Evolutionary conservation across 139 green algal genomes (phyloP).

Genomic region (Chlamydomonas sp.): DNA sequence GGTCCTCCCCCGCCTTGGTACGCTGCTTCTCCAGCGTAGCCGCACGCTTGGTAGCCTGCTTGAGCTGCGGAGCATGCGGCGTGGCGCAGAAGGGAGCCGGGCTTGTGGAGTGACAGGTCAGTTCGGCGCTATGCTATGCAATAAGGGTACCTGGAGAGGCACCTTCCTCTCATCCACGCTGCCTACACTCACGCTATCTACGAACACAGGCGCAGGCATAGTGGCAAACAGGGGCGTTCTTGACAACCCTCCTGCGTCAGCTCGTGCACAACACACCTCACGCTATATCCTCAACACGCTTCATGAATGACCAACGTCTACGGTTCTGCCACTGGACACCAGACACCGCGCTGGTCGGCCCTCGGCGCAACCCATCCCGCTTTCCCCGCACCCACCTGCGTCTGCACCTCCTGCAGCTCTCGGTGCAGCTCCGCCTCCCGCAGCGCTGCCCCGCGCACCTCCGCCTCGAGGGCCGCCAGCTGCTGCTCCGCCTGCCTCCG

Average conservation of each 20-base stretch:
- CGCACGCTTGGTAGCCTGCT: conserved; percentile 13
- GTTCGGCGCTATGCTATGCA: not conserved
- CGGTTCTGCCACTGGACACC: not conserved
- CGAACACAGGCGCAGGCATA: not conserved
- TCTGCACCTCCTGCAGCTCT: conserved; percentile 27
- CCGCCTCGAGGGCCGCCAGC: conserved; percentile 32
- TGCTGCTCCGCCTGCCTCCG: not conserved
- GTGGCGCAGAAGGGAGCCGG: not conserved
- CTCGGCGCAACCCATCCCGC: too few relatives aligned
- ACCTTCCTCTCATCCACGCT: not conserved
- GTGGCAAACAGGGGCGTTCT: not conserved
- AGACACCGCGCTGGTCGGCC: not conserved
- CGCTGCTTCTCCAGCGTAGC: conserved; percentile 20
- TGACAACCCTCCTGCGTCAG: not conserved
- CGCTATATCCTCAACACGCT: not conserved
- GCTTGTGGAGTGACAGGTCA: not conserved
- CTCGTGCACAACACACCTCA: not conserved
- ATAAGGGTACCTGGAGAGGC: not conserved
- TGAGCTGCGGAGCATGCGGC: not conserved
- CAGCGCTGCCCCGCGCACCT: conserved; percentile 18
- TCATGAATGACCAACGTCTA: not conserved
- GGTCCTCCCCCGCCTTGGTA: conserved; percentile 20
- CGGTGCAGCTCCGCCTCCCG: conserved; percentile 32
- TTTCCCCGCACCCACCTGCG: not conserved
- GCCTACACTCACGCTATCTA: too few relatives aligned